These are phyloP conservation scores for Suillus paluster DNA, from an alignment of 768 basidiomycete genomes.

Conservation along the genomic window DNA sequence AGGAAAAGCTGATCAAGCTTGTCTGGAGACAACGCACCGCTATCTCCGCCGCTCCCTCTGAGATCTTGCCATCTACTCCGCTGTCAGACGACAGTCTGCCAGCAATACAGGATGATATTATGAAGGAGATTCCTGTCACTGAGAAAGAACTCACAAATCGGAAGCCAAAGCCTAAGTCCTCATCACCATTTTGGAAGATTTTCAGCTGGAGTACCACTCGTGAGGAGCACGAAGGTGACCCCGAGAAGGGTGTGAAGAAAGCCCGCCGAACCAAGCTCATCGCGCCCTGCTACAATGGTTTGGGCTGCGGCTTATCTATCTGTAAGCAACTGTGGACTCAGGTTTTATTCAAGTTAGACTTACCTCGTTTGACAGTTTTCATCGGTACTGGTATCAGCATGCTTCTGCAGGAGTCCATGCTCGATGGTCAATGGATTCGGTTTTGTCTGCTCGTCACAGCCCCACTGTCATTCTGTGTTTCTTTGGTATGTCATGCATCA, in stretches of 20 bases:
- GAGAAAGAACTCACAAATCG: slow-evolving; percentile 9
- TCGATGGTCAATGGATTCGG: slow-evolving; percentile 66
- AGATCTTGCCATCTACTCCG: slow-evolving; percentile 48
- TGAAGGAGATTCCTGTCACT: slow-evolving; percentile 19
- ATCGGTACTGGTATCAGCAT: slow-evolving; percentile 61
- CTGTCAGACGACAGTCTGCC: slow-evolving; percentile 59
- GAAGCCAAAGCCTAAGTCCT: not conserved
- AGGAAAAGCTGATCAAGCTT: slow-evolving; percentile 77
- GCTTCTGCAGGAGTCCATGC: slow-evolving; percentile 65
- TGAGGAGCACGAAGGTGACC: slow-evolving; percentile 42
- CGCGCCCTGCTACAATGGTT: slow-evolving; percentile 74
- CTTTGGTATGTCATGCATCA: slow-evolving; percentile 54
- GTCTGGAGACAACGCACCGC: slow-evolving; percentile 65
- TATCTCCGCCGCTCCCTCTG: slow-evolving; percentile 41
- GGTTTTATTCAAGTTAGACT: slow-evolving; percentile 7
- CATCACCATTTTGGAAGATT: slow-evolving; percentile 22
- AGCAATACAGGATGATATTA: slow-evolving; percentile 37
- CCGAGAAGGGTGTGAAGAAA: slow-evolving; percentile 51
- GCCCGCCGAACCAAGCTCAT: slow-evolving; percentile 61
- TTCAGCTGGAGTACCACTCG: slow-evolving; percentile 55
- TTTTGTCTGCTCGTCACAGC: slow-evolving; percentile 68
- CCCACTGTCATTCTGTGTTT: slow-evolving; percentile 78
- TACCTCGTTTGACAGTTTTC: slow-evolving; percentile 54
- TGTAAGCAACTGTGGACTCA: slow-evolving; percentile 47
- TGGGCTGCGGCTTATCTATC: slow-evolving; percentile 66